Evolutionary conservation across 2,329 filamentous ascomycete species (phyloP).

Genomic region (Fonsecaea pedrosoi): DNA sequence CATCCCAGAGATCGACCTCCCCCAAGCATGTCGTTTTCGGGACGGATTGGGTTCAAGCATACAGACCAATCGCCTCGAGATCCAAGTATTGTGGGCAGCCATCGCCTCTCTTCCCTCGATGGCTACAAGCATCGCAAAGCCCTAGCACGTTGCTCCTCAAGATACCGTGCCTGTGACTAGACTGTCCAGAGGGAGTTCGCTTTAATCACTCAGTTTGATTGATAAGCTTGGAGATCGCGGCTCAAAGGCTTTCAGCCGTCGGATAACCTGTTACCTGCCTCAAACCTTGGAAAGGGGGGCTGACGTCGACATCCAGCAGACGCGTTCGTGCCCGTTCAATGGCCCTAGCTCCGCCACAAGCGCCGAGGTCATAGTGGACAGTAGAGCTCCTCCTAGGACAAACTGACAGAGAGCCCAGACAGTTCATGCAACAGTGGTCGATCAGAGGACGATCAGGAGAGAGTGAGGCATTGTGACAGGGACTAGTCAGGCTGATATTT

Average conservation of each 20-base stretch:
- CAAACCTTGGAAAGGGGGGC: not conserved
- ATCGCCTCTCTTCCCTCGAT: not conserved
- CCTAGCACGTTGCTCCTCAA: not conserved
- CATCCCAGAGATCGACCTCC: not conserved
- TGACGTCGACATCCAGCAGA: not conserved
- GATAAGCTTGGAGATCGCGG: not conserved
- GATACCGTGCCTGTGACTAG: not conserved
- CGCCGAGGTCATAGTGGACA: not conserved
- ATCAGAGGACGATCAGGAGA: constrained; percentile 15
- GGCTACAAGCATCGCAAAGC: not conserved
- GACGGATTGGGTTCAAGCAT: not conserved
- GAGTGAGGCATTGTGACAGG: constrained; percentile 23
- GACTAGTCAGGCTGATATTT: constrained; percentile 16
- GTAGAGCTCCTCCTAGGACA: not conserved
- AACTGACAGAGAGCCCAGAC: not conserved
- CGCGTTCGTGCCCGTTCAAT: not conserved
- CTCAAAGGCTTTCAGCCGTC: not conserved
- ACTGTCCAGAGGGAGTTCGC: not conserved
- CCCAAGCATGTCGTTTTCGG: not conserved
- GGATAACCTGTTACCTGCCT: not conserved
- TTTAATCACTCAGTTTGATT: not conserved
- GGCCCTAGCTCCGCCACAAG: not conserved
- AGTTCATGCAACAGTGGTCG: constrained; percentile 9
- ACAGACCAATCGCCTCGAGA: not conserved
- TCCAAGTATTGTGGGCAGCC: not conserved